These are phyloP conservation scores for Candida ovalis DNA, from an alignment of 805 yeast genomes.

Conservation along the genomic window DNA sequence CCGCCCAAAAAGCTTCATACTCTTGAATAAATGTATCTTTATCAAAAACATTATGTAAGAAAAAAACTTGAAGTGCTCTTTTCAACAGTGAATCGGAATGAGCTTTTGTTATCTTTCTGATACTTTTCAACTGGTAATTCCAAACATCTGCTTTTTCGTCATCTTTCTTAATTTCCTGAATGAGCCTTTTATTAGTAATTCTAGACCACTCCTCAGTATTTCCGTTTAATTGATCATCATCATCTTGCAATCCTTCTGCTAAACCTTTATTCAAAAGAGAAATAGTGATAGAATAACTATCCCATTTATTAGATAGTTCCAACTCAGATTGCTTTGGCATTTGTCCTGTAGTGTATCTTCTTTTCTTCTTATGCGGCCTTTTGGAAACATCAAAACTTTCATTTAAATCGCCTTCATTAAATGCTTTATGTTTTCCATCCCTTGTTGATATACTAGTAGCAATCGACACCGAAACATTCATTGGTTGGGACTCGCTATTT, in stretches of 20 bases:
- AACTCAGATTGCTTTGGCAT: conserved; percentile 1
- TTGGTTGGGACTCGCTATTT: neutral
- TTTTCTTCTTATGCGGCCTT: neutral
- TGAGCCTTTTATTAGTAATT: conserved; percentile 9
- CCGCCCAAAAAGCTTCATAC: conserved; percentile 40
- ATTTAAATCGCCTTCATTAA: neutral
- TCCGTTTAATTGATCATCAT: conserved; percentile 21
- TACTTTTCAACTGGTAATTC: conserved; percentile 23
- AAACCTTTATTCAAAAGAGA: conserved; percentile 24
- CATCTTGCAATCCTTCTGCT: conserved; percentile 20
- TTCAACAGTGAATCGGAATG: conserved; percentile 22
- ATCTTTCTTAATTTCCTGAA: conserved; percentile 8
- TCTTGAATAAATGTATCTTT: conserved; percentile 62
- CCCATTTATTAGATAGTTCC: conserved; percentile 20
- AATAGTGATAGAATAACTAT: conserved; percentile 23
- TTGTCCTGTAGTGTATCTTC: neutral
- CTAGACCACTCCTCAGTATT: conserved; percentile 30
- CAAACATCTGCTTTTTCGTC: conserved; percentile 25
- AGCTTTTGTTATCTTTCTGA: conserved; percentile 14
- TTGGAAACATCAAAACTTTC: neutral
- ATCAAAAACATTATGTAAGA: conserved; percentile 48
- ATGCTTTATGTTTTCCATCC: neutral
- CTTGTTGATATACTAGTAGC: neutral
- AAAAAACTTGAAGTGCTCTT: conserved; percentile 17
- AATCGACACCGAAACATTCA: neutral